Base-by-base conservation (phyloP, 495 filamentous ascomycete species). In the Geopyxis carbonaria region DNA sequence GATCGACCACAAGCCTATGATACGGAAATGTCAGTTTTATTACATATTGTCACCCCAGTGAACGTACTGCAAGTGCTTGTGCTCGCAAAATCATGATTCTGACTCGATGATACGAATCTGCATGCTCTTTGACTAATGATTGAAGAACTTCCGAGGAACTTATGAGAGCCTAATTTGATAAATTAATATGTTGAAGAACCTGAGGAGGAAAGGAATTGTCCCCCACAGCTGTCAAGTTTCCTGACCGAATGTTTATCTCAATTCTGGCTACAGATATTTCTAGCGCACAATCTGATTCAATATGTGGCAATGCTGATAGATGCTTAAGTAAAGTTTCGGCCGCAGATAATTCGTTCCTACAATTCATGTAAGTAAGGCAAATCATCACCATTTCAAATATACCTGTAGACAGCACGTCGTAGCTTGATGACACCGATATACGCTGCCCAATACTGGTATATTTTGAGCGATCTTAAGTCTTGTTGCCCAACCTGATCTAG, bases 61-160 rank as follows among this genome's bases (percentile, higher is more conserved):
- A 5, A 22, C 15, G 4, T 44, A 45, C 35, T 2, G 41, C 69
- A 45, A 84, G 75, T 8, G 93, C 66, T 8, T 69, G 64, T 0
- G 77, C 80, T 56, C 94, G 94, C 32, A 73, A 53, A 16, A 75
- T 70, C 20, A 94, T 73, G 1, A 93, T 63, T 31, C 74, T 72
- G 34, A 92, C 64, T 42, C 80, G 76, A 10, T 78, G 66, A 25
- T 76, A 65, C 7, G 89, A 64, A 54, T 97, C 89, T 31, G 74
- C 69, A 47, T 72, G 71, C 42, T 77, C 71, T 13, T 77, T 69
- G 45, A 78, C n/a, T n/a, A n/a, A n/a, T n/a, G n/a, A n/a, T n/a
- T n/a, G n/a, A n/a, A n/a, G n/a, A n/a, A n/a, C n/a, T n/a, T n/a
- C n/a, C n/a, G n/a, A n/a, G n/a, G n/a, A n/a, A n/a, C n/a, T n/a